Percentiles rank a stretch among this genome's conserved stretches.
These are phyloP conservation scores for Phytophthora rubi DNA, from an alignment of 352 stramenopile genomes.

Conservation along the genomic window DNA sequence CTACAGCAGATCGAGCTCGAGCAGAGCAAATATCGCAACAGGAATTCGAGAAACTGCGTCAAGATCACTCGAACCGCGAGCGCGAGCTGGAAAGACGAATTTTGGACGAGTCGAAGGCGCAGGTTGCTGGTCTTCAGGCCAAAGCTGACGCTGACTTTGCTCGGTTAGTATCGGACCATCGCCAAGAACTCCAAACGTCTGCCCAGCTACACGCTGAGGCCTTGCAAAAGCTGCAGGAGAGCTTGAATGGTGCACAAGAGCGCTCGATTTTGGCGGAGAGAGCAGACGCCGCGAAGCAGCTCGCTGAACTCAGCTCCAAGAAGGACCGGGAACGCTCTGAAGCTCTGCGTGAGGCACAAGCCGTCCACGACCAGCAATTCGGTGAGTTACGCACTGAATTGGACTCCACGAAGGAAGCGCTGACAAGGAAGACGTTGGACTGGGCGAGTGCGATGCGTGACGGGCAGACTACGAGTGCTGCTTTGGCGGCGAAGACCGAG, in stretches of 20 bases:
- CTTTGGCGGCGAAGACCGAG: slow-evolving; percentile 41
- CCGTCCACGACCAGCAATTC: slow-evolving; percentile 35
- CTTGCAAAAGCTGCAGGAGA: slow-evolving; percentile 34
- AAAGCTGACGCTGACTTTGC: slow-evolving; percentile 35
- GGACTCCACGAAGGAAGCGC: slow-evolving; percentile 27
- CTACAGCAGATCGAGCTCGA: slow-evolving; percentile 5
- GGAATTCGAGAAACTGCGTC: slow-evolving; percentile 17
- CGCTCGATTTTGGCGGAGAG: slow-evolving; percentile 42
- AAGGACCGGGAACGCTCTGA: slow-evolving; percentile 53
- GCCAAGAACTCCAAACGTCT: slow-evolving; percentile 26
- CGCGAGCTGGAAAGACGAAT: slow-evolving; percentile 24
- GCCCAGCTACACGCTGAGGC: slow-evolving; percentile 31
- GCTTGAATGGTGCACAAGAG: slow-evolving; percentile 32
- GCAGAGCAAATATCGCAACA: slow-evolving; percentile 18
- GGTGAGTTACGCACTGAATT: slow-evolving; percentile 30
- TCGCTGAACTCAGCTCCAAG: slow-evolving; percentile 32
- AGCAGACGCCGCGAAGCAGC: slow-evolving; percentile 41
- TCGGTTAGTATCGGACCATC: slow-evolving; percentile 23
- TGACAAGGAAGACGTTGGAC: slow-evolving; percentile 45
- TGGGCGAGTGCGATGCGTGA: slow-evolving; percentile 37
- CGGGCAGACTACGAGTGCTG: slow-evolving; percentile 30
- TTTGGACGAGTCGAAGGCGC: slow-evolving; percentile 24
- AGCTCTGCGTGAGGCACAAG: slow-evolving; percentile 36
- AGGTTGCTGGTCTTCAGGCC: slow-evolving; percentile 21
- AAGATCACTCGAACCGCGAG: slow-evolving; percentile 6